Base-by-base conservation (phyloP, 805 yeast genomes). In the Candida pseudofarinosa region DNA sequence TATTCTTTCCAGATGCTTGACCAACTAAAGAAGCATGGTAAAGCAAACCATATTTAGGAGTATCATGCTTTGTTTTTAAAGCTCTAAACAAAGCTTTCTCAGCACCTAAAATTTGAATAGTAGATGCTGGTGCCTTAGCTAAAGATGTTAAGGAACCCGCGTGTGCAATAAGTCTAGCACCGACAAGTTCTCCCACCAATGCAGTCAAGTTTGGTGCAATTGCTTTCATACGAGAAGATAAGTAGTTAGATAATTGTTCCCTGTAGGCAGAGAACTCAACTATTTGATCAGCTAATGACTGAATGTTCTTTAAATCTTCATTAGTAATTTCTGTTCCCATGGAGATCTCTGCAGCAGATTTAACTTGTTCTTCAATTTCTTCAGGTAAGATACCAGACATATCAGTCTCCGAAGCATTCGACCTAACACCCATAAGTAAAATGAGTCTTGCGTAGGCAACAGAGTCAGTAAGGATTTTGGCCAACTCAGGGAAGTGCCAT, bases 401-500 rank as follows among this genome's bases (percentile, higher is more conserved):
- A 63, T 93, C 98, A 43, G 95, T 84, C 50, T 83, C 91, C 38
- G 88, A 71, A 55, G 96, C 96, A 59, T 87, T 88, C 42, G 96
- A 77, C 75, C 99, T 82, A 56, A 87, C 72, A 55, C 98, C 98
- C 97, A 93, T 89, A 56, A 83, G 76, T 69, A 89, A 79, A 62
- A 93, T 87, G 55, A 89, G 86, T 74, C 95, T 85, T 48, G 98
- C 98, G 67, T 82, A 91, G 37, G 97, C 97, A 56, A 88, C 91
- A 53, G 96, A 90, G 71, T 91, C 99, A 54, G 85, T 82, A 56
- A 93, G 86, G 66, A 91, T 88, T 79, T 93, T 93, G 59, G 97
- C 97, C 81, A 93, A 81, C 71, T 93, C 99, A 33, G 99, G 99
- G 83, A 93, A 93, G 71, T 93, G 99, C 99, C 99, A 93, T 53